phyloP scores from a whole-genome alignment of 257 asterid genomes.

The Nicotiana benthamiana region DNA sequence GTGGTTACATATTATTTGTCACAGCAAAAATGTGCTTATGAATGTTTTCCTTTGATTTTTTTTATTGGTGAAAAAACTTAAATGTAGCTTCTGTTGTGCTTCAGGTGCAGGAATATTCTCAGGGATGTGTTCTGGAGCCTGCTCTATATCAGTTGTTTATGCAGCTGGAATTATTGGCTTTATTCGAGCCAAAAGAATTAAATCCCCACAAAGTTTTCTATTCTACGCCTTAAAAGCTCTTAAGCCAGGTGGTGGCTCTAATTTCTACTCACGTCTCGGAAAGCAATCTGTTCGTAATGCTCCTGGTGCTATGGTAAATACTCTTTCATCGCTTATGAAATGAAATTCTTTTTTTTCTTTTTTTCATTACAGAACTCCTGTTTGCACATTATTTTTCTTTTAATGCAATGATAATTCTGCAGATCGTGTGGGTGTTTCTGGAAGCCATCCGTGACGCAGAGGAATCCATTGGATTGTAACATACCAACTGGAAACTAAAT shows the following conservation, averaged over 20 bases:
- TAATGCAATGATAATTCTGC: neutral
- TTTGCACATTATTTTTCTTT: neutral
- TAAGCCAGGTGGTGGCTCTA: neutral
- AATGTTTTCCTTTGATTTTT: neutral
- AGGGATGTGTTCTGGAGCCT: neutral
- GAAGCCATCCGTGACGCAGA: neutral
- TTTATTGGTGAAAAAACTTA: neutral
- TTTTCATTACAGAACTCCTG: neutral
- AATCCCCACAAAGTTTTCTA: neutral
- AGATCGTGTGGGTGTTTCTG: neutral
- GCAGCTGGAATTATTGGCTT: neutral
- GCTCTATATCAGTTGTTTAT: neutral
- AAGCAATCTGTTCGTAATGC: neutral
- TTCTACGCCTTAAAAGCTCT: neutral
- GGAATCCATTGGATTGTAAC: neutral
- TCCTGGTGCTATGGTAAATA: neutral
- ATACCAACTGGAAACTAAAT: neutral
- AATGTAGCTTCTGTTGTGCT: neutral
- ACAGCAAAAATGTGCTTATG: neutral
- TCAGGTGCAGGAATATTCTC: slow-evolving; percentile 12
- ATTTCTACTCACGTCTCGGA: neutral
- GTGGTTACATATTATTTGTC: too few species aligned
- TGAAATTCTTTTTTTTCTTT: neutral
- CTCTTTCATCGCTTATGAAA: neutral
- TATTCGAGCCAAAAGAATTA: neutral